Evolutionary conservation across 177 flowering plant species (phyloP).

Genomic region (Vitis hybrid): DNA sequence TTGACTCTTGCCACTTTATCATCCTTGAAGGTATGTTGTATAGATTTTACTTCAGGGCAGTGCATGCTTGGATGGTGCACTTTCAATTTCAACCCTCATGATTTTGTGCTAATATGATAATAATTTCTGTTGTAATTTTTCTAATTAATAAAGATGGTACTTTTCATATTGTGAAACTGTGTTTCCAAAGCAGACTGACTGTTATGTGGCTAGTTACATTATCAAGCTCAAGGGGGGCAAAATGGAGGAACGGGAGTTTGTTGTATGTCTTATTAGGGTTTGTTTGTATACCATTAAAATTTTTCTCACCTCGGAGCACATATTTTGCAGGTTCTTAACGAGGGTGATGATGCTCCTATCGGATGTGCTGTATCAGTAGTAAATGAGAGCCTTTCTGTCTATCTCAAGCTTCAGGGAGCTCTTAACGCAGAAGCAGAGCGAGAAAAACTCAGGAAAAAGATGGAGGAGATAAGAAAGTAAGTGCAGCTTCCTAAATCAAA

Average conservation of each 20-base stretch:
- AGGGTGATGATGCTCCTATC: conserved; percentile 53
- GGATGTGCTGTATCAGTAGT: conserved; percentile 73
- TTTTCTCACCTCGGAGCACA: not conserved
- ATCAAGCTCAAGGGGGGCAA: no score
- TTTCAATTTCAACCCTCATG: no score
- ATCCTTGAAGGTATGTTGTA: conserved; percentile 56
- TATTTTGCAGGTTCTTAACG: conserved; percentile 52
- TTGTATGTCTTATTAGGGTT: no score
- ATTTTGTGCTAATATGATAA: no score
- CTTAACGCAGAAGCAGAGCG: conserved; percentile 65
- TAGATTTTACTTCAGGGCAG: not conserved
- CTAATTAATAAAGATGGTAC: no score
- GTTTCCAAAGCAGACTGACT: no score
- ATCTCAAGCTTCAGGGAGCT: conserved; percentile 63
- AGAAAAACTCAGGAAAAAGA: conserved; percentile 70
- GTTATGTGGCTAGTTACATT: no score
- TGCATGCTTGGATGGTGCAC: no score
- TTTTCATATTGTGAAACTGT: no score
- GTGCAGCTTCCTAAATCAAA: conserved; percentile 11
- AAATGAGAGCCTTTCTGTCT: conserved; percentile 69
- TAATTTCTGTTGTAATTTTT: no score
- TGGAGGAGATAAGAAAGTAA: conserved; percentile 69
- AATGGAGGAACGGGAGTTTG: no score
- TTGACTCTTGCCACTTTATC: conserved; percentile 77
- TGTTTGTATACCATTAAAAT: not conserved